Evolutionary conservation across 768 basidiomycete genomes (phyloP).

Genomic region (Termitomyces sp.): DNA sequence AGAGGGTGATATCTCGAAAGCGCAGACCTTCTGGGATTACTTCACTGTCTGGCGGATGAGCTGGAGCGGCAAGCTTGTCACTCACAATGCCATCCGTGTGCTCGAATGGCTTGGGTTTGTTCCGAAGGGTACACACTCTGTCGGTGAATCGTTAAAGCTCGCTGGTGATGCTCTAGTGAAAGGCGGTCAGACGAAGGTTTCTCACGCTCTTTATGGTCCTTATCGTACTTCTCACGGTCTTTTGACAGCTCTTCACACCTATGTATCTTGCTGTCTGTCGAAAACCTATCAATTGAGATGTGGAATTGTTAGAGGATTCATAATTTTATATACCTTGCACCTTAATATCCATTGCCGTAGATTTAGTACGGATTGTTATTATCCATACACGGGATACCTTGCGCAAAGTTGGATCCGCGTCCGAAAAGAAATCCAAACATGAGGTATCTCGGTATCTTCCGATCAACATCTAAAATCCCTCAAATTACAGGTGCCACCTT

Average conservation of each 20-base stretch:
- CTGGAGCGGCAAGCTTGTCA: constrained; percentile 78
- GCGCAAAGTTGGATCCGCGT: not conserved
- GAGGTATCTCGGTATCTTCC: constrained; percentile 28
- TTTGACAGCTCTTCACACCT: constrained; percentile 71
- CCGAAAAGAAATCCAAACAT: constrained; percentile 13
- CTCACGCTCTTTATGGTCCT: constrained; percentile 10
- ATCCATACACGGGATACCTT: not conserved
- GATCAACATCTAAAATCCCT: constrained; percentile 13
- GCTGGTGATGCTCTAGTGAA: constrained; percentile 76
- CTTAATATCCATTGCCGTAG: constrained; percentile 11
- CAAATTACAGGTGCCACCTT: constrained; percentile 9
- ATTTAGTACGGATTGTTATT: not conserved
- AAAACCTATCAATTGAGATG: constrained; percentile 40
- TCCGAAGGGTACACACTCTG: constrained; percentile 89
- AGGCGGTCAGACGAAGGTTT: constrained; percentile 82
- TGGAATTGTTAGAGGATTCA: not conserved
- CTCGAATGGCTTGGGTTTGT: constrained; percentile 75
- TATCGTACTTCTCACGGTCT: not conserved
- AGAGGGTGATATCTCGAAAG: constrained; percentile 88
- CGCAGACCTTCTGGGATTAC: constrained; percentile 91
- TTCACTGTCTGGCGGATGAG: constrained; percentile 88
- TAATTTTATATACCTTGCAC: constrained; percentile 13
- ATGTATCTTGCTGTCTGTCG: constrained; percentile 71
- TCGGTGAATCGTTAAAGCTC: constrained; percentile 82
- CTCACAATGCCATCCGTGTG: constrained; percentile 70